Conservation (phyloP, 2,329 filamentous ascomycete species). For the Xylaria sp. region DNA sequence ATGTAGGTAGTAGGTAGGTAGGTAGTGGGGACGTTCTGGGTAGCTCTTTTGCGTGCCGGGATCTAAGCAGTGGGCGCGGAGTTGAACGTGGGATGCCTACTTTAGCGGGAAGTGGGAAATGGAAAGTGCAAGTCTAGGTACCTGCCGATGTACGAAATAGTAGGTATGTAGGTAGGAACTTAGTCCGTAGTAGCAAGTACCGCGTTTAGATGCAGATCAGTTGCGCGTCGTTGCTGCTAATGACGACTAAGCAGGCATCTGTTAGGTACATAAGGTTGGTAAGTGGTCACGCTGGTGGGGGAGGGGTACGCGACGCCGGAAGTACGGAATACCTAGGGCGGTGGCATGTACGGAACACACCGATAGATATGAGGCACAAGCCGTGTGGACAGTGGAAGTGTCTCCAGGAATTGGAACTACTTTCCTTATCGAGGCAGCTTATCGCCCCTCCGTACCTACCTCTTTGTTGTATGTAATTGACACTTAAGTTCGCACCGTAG, state of each 20-base stretch:
- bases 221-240: not conserved
- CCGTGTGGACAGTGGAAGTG: too few species aligned
- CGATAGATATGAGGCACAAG: too few species aligned
- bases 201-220: not conserved
- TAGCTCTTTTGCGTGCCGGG: not conserved
- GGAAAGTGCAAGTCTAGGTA: too few species aligned
- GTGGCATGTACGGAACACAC: not conserved
- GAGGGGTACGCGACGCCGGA: not conserved
- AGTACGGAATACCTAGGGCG: not conserved
- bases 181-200: not conserved
- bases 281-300: not conserved
- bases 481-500: too few species aligned
- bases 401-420: too few species aligned
- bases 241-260: not conserved
- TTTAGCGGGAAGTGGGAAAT: not conserved
- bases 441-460: too few species aligned
- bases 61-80: not conserved
- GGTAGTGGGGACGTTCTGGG: not conserved
- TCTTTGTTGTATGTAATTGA: too few species aligned
- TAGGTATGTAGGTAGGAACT: too few species aligned
- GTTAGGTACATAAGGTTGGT: too few species aligned
- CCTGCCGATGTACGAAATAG: too few species aligned
- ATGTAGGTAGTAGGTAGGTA: not conserved
- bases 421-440: too few species aligned
- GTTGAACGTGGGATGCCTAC: not conserved